phyloP scores from a whole-genome alignment of 129 eudicot species.

The Flaveria brownii region DNA sequence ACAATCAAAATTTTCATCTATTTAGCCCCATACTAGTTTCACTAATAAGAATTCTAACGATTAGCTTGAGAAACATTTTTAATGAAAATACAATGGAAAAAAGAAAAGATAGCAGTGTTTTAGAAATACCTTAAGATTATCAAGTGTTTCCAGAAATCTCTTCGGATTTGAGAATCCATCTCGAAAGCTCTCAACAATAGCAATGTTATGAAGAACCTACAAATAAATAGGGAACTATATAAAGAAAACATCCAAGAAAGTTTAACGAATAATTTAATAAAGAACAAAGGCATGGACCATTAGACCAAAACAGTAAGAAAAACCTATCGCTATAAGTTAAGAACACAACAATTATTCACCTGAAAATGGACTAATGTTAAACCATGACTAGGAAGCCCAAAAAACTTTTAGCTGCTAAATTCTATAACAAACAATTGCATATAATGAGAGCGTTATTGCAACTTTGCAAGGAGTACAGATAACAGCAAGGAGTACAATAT shows the following conservation, averaged over 20 bases:
- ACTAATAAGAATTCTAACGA: neutral
- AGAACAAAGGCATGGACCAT: neutral
- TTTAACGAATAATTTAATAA: neutral
- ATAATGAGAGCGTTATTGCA: neutral
- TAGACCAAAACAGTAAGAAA: neutral
- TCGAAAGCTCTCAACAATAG: slow-evolving; percentile 70
- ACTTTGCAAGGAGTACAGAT: neutral
- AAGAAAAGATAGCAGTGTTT: neutral
- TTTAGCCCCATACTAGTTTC: neutral
- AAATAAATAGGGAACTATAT: neutral
- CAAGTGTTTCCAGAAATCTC: slow-evolving; percentile 72
- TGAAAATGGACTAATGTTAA: neutral
- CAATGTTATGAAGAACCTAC: slow-evolving; percentile 83
- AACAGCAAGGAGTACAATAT: neutral
- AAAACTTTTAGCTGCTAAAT: slow-evolving; percentile 7
- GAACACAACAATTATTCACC: slow-evolving; percentile 19
- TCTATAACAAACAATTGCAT: neutral
- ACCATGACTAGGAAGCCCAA: slow-evolving; percentile 14
- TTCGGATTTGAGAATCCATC: slow-evolving; percentile 82
- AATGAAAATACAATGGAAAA: neutral
- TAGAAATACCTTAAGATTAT: slow-evolving; percentile 65
- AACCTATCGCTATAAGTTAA: neutral
- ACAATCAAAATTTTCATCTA: neutral
- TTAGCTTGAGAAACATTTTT: neutral
- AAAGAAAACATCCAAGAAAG: slow-evolving; percentile 12